Base-by-base conservation (phyloP, 805 yeast genomes). In the Candida nemodendra region DNA sequence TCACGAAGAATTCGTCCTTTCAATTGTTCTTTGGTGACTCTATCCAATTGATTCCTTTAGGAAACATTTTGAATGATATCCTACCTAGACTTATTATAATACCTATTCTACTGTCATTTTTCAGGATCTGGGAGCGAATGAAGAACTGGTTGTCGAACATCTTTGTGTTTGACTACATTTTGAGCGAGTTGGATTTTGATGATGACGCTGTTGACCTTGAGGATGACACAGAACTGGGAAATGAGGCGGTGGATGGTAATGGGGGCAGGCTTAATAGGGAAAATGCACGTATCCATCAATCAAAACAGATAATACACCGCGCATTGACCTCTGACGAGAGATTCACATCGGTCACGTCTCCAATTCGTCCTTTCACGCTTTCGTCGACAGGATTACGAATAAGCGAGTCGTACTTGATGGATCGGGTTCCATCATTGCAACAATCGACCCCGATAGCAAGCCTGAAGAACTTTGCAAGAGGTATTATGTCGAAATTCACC, bases 1-100 rank as follows among this genome's bases (percentile, higher is more conserved):
- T 54, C 22, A 48, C 61, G 9, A 40, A 49, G 22, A 51, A 59
- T 17, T 68, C 79, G 2, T 64, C 69, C 9, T 87, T 87, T 59
- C 88, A 85, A 54, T 71, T 74, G 32, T 84, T 89, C 66, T 69
- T 83, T 43, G 95, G 93, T 6, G 68, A 76, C 48, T 81, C 87
- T 5, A 82, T 87, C 54, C 82, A 84, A 50, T 63, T 86, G 46
- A 81, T 90, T 9, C 81, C 87, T 3, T 65, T 86, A 21, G 90
- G 91, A 46, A 76, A 78, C 38, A 70, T 78, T 48, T 70, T 86
- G 60, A 84, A 84, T 58, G 78, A 79, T 47, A 68, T 85, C 69
- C 62, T 85, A n/a, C 95, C 95, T 1, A 68, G 95, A 47, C 66
- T 87, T 15, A 69, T 86, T 9, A 47, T 87, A 12, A 61, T 87